A percentile compares a stretch with the other conserved stretches of the same genome.
Evolutionary conservation across 495 filamentous ascomycete genomes (phyloP).

Genomic region (Neurospora sublineolata): DNA sequence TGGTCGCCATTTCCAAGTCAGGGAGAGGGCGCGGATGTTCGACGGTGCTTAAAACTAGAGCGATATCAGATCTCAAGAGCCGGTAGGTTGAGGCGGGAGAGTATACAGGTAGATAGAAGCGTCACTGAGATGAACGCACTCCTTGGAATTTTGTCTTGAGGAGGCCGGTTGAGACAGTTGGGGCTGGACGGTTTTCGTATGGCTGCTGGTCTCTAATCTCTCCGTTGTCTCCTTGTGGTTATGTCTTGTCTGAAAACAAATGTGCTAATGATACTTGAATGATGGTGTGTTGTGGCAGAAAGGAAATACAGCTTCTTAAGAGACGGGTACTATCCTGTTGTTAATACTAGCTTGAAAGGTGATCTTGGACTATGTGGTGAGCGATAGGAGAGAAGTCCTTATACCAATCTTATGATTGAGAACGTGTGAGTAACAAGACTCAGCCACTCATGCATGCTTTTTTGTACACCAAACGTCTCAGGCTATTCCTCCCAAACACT

Average conservation of each 20-base stretch:
- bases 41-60: not conserved
- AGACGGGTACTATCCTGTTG: not conserved
- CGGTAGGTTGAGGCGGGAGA: not conserved
- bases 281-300: not conserved
- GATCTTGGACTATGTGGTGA: not conserved
- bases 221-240: not conserved
- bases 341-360: not conserved
- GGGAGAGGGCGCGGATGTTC: not conserved
- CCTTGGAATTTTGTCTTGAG: not conserved
- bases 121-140: not conserved
- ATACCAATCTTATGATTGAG: not conserved
- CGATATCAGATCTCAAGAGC: not conserved
- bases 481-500: not conserved
- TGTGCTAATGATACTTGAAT: too few relatives aligned
- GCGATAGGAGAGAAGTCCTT: not conserved
- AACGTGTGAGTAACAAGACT: not conserved
- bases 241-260: too few relatives aligned
- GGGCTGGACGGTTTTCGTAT: not conserved
- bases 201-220: not conserved
- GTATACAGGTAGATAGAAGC: not conserved
- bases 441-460: not conserved
- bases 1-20: not conserved
- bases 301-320: not conserved
- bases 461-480: not conserved
- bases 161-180: not conserved